Conservation (phyloP, 305 asterid genomes). For the Fraxinus ornus region DNA sequence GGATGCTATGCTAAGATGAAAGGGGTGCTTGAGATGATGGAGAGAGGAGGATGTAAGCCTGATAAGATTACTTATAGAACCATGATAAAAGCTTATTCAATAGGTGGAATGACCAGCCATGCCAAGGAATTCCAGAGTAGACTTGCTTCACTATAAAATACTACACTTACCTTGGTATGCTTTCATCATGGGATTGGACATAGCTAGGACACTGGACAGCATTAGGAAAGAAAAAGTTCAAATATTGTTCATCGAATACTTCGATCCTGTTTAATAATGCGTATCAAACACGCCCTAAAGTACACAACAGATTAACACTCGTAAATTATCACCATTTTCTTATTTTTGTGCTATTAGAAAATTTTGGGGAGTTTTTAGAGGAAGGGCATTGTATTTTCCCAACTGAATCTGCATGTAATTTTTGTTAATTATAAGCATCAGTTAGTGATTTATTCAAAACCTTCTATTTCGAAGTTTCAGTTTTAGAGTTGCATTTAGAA, state of each 20-base stretch:
- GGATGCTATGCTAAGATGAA: slow-evolving; percentile 77
- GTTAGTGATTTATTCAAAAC: background rate
- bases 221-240: background rate
- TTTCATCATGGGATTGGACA: background rate
- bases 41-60: slow-evolving; percentile 58
- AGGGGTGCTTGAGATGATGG: slow-evolving; percentile 76
- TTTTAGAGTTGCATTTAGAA: background rate
- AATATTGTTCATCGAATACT: background rate
- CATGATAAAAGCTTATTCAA: slow-evolving; percentile 69
- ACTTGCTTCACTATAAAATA: slow-evolving; percentile 44
- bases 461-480: background rate
- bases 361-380: background rate
- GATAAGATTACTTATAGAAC: slow-evolving; percentile 78
- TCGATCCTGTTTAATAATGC: background rate
- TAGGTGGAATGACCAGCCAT: slow-evolving; percentile 56
- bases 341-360: background rate
- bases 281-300: background rate
- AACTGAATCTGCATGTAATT: background rate
- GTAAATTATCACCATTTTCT: background rate
- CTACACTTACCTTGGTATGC: background rate
- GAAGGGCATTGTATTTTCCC: background rate
- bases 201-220: background rate
- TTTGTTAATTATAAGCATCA: background rate
- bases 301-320: background rate
- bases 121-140: slow-evolving; percentile 57